Evolutionary conservation across 192 early-diverging fungal genomes (phyloP), one percentile per base, ranked within the genome.

Genomic region (Backusella tuberculispora): DNA sequence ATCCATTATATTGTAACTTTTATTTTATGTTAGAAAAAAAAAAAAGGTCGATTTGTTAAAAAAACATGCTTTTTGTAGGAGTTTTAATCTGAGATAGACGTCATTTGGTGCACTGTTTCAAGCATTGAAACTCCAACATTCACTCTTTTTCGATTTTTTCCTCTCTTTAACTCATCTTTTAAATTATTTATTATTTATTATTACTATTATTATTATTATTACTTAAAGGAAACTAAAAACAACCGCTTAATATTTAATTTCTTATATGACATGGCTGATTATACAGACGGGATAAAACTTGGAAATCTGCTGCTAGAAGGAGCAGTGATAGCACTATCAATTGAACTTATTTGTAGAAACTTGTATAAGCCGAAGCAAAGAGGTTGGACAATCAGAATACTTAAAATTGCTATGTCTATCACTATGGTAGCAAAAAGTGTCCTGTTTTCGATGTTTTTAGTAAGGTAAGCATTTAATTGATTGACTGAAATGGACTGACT

Each of bases 1-100:
- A 10, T 66, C 50, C 79, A 80, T 80, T 72, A 10, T 60, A 17
- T 21, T 50, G 17, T 7, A 50, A 50, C 48, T 9, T 6, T 15
- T 56, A 56, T 56, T 56, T 56, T 56, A 56, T 56, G 19, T 56
- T 56, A 21, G 10, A 56, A 40, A 46, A 50, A 48, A 56, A 53
- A 5, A 1, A 40, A 34, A 19, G 46, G 26, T 47, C 5, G 6
- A 4, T 0, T 12, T 10, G 60, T 63, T 63, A 34, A 1, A 34
- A 34, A 34, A 34, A 34, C 29, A 8, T 53, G 17, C 48, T 8
- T 6, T 60, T 7, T 34, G 4, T 43, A 43, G 53, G 21, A 60
- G 19, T 12, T 60, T 60, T 24, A 60, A 60, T 60, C 19, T 26
- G 53, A 60, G 53, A 60, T 21, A 50, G 19, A 60, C 53, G 53